phyloP scores from a whole-genome alignment of 345 rosid genomes.

The Lumnitzera littorea region DNA sequence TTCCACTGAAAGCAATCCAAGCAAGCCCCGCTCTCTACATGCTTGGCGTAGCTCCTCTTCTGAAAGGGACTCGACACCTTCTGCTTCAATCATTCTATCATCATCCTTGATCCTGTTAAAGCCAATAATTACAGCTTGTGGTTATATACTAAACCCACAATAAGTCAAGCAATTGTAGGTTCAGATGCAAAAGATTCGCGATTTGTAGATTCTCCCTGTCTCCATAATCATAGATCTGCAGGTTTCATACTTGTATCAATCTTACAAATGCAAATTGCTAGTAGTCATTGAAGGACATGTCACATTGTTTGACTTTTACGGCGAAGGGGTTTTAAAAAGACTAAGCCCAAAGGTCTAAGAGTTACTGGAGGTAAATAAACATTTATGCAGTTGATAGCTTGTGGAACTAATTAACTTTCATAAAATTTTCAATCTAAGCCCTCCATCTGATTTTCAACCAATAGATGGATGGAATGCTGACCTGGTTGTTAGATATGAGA shows the following conservation, averaged over 20 bases:
- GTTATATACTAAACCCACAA: constrained; percentile 1
- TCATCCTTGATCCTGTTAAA: constrained; percentile 78
- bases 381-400: neutral
- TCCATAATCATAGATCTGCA: no score
- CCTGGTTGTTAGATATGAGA: no score
- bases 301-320: no score
- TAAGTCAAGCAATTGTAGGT: neutral
- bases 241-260: no score
- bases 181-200: no score
- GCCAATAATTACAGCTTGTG: constrained; percentile 3
- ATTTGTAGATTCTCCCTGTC: no score
- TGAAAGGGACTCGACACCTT: constrained; percentile 87
- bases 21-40: constrained; percentile 90
- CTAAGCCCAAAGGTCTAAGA: neutral
- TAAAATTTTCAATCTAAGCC: neutral
- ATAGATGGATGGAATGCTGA: neutral
- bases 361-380: neutral
- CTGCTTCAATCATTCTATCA: constrained; percentile 89
- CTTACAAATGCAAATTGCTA: no score
- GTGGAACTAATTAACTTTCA: neutral
- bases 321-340: no score
- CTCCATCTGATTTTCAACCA: neutral
- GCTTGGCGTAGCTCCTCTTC: constrained; percentile 93
- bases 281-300: no score
- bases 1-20: constrained; percentile 81